Percentiles rank a stretch among this genome's conserved stretches.
Conservation (phyloP, 1,284 basidiomycete genomes). For the Limonomyces culmigenus region DNA sequence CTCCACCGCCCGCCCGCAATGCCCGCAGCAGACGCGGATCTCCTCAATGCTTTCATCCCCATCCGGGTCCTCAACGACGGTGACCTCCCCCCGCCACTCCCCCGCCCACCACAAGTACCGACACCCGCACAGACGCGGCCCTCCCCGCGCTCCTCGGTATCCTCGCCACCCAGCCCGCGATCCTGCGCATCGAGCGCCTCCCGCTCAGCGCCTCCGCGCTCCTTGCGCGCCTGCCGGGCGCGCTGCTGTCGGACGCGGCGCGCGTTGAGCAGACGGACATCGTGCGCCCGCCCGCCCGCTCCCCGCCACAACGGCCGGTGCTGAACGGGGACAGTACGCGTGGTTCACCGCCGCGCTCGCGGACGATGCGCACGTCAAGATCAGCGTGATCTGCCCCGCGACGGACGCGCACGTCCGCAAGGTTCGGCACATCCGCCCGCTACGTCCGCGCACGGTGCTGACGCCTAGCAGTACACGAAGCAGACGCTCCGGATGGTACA, state of each 20-base stretch:
- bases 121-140: slow-evolving; percentile 26
- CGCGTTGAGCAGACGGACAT: slow-evolving; percentile 29
- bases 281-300: slow-evolving; percentile 11
- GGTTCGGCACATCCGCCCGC: slow-evolving; percentile 17
- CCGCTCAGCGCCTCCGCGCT: slow-evolving; percentile 23
- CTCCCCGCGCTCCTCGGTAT: slow-evolving; percentile 27
- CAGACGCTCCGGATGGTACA: slow-evolving; percentile 60
- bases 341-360: slow-evolving; percentile 18
- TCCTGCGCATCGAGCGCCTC: slow-evolving; percentile 45
- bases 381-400: slow-evolving; percentile 70
- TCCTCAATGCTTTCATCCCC: too few species aligned
- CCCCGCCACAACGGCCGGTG: background rate
- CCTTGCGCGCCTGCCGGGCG: slow-evolving; percentile 3
- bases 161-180: slow-evolving; percentile 20
- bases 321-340: slow-evolving; percentile 22
- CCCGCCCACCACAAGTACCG: too few species aligned
- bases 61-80: too few species aligned
- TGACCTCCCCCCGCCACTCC: too few species aligned
- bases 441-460: background rate
- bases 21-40: too few species aligned
- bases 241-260: slow-evolving; percentile 16
- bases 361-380: slow-evolving; percentile 28
- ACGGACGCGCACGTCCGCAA: slow-evolving; percentile 74
- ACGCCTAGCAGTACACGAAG: slow-evolving; percentile 48
- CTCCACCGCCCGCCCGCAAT: too few species aligned